Evolutionary conservation across 225 moss, liverwort and hornwort species (phyloP).

Genomic region (Pseudisothecium myosuroides): DNA sequence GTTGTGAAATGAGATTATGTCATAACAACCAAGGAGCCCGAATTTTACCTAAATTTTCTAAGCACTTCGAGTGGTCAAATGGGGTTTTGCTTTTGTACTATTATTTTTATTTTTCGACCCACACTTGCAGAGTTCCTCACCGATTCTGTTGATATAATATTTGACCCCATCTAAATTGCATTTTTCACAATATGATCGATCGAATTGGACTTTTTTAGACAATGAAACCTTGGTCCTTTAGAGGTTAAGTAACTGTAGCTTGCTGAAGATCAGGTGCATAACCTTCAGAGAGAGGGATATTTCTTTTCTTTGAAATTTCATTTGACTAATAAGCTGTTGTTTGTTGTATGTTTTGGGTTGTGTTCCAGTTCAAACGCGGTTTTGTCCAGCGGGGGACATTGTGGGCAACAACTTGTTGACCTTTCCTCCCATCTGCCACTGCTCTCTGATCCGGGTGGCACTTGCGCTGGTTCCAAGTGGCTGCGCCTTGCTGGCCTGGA

Average conservation of each 20-base stretch:
- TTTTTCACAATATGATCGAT: neutral
- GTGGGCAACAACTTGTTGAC: slow-evolving; percentile 12
- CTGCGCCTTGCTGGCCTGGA: slow-evolving; percentile 64
- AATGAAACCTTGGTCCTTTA: neutral
- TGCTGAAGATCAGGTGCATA: neutral
- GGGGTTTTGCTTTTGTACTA: no score
- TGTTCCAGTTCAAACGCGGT: slow-evolving; percentile 21
- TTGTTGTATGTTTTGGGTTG: neutral
- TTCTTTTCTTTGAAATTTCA: no score
- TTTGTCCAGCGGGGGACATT: slow-evolving; percentile 15
- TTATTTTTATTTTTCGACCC: neutral
- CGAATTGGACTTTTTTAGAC: neutral
- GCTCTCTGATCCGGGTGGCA: slow-evolving; percentile 61
- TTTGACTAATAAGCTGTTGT: neutral
- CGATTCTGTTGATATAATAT: neutral
- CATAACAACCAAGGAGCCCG: neutral
- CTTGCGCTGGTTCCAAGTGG: slow-evolving; percentile 66
- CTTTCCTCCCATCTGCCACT: slow-evolving; percentile 46
- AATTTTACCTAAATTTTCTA: no score
- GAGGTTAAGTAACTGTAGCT: neutral
- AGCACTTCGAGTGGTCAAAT: neutral
- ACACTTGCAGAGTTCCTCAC: no score
- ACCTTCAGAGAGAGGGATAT: neutral
- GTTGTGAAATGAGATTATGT: neutral
- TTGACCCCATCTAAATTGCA: neutral